phyloP scores from a whole-genome alignment of 169 alveolate genomes.

The Babesia divergens region DNA sequence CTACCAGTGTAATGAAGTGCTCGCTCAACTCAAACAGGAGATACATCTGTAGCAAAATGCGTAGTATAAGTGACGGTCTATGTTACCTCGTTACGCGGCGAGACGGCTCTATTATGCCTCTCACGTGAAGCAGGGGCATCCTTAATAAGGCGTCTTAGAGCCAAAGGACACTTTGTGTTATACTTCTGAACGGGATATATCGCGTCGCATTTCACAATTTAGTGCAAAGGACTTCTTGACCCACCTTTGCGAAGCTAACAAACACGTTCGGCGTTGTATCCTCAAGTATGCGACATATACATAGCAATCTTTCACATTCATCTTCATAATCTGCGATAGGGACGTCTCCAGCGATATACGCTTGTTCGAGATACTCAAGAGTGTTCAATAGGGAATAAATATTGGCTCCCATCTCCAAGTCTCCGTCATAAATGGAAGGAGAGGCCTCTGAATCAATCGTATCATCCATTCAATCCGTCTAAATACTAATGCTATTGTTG shows the following conservation, averaged over 20 bases:
- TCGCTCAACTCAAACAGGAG: constrained; percentile 59
- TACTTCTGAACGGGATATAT: constrained; percentile 7
- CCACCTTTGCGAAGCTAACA: constrained; percentile 15
- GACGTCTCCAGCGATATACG: constrained; percentile 32
- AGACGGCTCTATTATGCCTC: too few species aligned
- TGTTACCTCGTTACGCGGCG: constrained; percentile 5
- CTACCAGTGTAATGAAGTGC: constrained; percentile 56
- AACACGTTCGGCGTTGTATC: constrained; percentile 43
- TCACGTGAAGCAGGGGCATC: constrained; percentile 26
- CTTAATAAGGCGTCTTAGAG: constrained; percentile 34
- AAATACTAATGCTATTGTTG: too few species aligned
- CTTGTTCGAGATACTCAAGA: constrained; percentile 51
- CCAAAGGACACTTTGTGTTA: constrained; percentile 36
- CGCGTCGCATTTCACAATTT: background rate
- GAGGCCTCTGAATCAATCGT: too few species aligned
- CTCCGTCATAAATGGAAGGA: too few species aligned
- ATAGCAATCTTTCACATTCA: constrained; percentile 31
- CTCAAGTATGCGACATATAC: constrained; percentile 20
- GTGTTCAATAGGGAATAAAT: constrained; percentile 51
- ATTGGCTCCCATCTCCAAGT: constrained; percentile 31
- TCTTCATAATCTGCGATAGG: constrained; percentile 21
- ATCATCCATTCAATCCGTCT: too few species aligned
- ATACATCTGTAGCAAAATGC: constrained; percentile 1
- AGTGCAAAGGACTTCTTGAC: background rate
- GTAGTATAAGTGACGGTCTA: background rate